phyloP scores from a whole-genome alignment of 768 basidiomycete genomes.

The Mrakia frigida region DNA sequence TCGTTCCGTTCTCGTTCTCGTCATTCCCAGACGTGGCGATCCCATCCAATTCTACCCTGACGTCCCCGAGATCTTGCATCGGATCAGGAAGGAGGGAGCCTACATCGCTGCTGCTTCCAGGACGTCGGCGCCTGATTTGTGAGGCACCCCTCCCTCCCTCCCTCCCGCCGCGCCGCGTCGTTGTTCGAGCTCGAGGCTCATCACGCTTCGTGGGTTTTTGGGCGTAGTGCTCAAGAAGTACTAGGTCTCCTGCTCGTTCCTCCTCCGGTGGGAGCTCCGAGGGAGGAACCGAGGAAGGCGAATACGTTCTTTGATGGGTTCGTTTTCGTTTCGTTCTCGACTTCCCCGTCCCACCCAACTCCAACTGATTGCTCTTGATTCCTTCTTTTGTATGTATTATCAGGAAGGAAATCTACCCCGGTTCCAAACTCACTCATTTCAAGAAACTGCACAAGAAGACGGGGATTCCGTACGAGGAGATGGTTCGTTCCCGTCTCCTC shows the following conservation, averaged over 20 bases:
- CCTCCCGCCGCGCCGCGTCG: slow-evolving; percentile 17
- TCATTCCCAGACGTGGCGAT: slow-evolving; percentile 50
- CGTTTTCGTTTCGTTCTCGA: slow-evolving; percentile 31
- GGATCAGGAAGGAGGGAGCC: slow-evolving; percentile 45
- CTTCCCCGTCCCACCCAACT: too few species aligned
- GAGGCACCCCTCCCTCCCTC: slow-evolving; percentile 37
- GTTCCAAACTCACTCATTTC: slow-evolving; percentile 79
- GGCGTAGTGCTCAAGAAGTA: slow-evolving; percentile 72
- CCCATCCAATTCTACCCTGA: slow-evolving; percentile 67
- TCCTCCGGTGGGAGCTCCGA: slow-evolving; percentile 34
- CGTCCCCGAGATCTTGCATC: slow-evolving; percentile 66
- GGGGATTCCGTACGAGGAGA: slow-evolving; percentile 69
- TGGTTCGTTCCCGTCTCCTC: slow-evolving; percentile 50
- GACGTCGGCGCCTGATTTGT: slow-evolving; percentile 66
- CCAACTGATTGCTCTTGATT: too few species aligned
- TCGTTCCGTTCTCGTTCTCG: not conserved
- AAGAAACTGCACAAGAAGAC: slow-evolving; percentile 65
- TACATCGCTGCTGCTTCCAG: slow-evolving; percentile 69
- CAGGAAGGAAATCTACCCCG: slow-evolving; percentile 43
- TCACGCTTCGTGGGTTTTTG: slow-evolving; percentile 14
- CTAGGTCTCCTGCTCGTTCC: slow-evolving; percentile 50
- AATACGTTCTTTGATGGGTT: slow-evolving; percentile 45
- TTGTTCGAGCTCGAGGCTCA: too few species aligned
- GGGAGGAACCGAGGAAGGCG: slow-evolving; percentile 39
- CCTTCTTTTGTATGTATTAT: slow-evolving; percentile 52